Conservation (phyloP, 2,329 filamentous ascomycete species). For the Metarhizium robertsii region DNA sequence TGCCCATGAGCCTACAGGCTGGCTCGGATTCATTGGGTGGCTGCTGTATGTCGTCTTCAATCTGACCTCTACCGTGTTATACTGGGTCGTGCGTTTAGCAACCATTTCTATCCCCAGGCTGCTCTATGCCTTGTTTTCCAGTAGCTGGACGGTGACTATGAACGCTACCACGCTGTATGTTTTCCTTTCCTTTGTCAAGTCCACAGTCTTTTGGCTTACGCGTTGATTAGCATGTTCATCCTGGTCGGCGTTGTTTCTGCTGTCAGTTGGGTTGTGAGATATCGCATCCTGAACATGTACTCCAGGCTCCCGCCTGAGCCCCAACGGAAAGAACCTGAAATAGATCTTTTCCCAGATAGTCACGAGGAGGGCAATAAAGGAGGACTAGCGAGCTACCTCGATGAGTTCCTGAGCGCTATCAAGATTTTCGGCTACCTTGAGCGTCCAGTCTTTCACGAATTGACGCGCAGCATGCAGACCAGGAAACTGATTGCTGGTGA, state of each 20-base stretch:
- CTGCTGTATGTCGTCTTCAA: constrained; percentile 47
- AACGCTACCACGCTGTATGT: constrained; percentile 89
- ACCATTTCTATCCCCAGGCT: constrained; percentile 86
- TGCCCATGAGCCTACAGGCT: constrained; percentile 35
- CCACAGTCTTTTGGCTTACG: constrained; percentile 9
- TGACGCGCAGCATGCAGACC: constrained; percentile 97
- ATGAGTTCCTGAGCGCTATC: constrained; percentile 96
- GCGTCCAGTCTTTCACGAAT: constrained; percentile 91
- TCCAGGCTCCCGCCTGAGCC: constrained; percentile 86
- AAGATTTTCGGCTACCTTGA: constrained; percentile 98
- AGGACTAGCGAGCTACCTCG: constrained; percentile 88
- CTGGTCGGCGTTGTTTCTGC: constrained; percentile 69
- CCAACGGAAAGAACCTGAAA: constrained; percentile 87
- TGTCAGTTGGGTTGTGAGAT: constrained; percentile 86
- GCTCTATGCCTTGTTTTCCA: constrained; percentile 83
- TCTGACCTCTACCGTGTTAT: constrained; percentile 49
- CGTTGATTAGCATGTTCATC: constrained; percentile 57
- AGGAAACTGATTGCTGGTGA: constrained; percentile 92
- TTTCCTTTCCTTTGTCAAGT: constrained; percentile 2
- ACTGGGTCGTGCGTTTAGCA: constrained; percentile 74
- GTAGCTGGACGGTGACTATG: constrained; percentile 94
- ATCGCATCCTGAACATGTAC: constrained; percentile 96
- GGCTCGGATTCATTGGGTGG: constrained; percentile 48
- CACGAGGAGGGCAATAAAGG: constrained; percentile 86
- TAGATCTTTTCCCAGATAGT: constrained; percentile 89